These are phyloP conservation scores for Colletotrichum musicola DNA, from an alignment of 2,329 filamentous ascomycete genomes.

Conservation along the genomic window DNA sequence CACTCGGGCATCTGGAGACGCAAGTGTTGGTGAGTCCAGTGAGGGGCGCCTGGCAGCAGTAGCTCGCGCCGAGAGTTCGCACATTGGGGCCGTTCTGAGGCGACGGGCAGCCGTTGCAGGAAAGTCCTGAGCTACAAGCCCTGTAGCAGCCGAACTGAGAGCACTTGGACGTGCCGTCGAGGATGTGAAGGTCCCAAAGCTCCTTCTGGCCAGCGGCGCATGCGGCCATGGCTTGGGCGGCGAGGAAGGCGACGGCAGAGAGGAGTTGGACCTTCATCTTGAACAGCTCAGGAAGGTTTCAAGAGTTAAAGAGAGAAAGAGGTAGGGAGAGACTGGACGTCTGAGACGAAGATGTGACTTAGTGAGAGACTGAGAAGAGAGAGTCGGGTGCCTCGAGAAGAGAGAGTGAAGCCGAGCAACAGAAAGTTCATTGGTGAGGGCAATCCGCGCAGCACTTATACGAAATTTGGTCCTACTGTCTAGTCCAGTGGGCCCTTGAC, in stretches of 20 bases:
- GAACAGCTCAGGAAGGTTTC: background rate
- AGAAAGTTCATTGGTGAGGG: background rate
- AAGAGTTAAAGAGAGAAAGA: background rate
- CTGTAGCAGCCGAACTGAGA: background rate
- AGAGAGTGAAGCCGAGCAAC: background rate
- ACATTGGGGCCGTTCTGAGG: background rate
- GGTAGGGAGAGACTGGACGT: background rate
- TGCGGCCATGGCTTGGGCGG: background rate
- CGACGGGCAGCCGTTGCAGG: slow-evolving; percentile 12
- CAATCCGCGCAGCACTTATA: background rate
- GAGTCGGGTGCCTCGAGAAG: background rate
- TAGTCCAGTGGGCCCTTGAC: background rate
- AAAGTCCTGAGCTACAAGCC: background rate
- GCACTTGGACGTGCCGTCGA: slow-evolving; percentile 9
- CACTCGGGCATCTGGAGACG: background rate
- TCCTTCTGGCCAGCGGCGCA: background rate
- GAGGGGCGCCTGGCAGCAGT: slow-evolving; percentile 10
- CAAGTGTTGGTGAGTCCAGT: background rate
- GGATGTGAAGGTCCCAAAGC: slow-evolving; percentile 10
- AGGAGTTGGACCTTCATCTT: slow-evolving; percentile 20
- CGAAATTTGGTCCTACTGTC: background rate
- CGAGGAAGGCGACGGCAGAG: slow-evolving; percentile 4
- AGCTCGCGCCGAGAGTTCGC: background rate
- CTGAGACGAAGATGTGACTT: background rate
- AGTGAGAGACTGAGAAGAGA: too few species aligned